Base-by-base conservation (phyloP, 805 yeast genomes). In the Kazachstania bromeliacearum region DNA sequence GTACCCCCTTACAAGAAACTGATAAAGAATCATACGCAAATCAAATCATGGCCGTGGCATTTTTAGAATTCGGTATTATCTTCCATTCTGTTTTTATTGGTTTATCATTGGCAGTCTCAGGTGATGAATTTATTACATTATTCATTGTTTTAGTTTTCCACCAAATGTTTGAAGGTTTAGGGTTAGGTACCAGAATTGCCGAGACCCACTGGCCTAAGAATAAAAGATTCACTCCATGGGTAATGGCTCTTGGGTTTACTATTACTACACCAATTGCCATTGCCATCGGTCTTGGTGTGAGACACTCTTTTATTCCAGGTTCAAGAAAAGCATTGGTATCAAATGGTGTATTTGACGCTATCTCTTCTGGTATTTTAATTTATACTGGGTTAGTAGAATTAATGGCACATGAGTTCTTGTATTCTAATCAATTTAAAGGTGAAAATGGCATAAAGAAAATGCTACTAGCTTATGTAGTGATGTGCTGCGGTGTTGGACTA, bases 71-170 rank as follows among this genome's bases (percentile, higher is more conserved):
- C 44, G 89, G 89, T 41, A 69, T 80, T 29, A 55, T 80, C 12
- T 78, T 81, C 65, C 89, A 81, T 59, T 79, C 87, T 3, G 78
- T 81, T 2, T 75, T 81, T 60, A 71, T 81, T 43, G 89, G 89
- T 29, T 64, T 80, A 43, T 68, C 81, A 4, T 61, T 80, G 42
- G 83, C 83, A 6, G 71, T 75, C 15, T 55, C 77, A 8, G 81
- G 78, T 31, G 77, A 73, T 8, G 82, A 79, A 50, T 80, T 78
- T 53, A 64, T 60, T 30, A 68, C 82, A 4, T 63, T 81, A 31
- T 80, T 77, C 50, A 64, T 76, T 34, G 89, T 80, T 7, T 44
- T 74, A 28, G 73, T 77, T 4, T 81, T 80, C 68, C 89, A 81
- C 58, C 89, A 81, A 58, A 67, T 76, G 51, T 82, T 81, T 50